Evolutionary conservation across 192 early-diverging fungal species (phyloP).

Genomic region (Cetraspora pellucida): DNA sequence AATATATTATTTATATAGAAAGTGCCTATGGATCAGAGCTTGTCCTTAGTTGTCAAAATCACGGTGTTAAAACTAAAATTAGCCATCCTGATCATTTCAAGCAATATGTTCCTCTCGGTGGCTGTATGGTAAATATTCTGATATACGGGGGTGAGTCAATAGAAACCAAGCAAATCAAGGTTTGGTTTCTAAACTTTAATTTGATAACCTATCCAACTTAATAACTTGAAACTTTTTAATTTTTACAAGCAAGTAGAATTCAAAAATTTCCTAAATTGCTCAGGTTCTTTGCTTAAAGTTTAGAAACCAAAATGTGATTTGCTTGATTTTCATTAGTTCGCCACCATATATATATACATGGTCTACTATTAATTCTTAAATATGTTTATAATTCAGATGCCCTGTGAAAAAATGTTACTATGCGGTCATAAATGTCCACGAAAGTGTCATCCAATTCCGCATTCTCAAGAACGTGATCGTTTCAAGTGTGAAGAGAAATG

Average conservation of each 20-base stretch:
- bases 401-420: neutral
- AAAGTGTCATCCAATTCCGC: conserved; percentile 11
- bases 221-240: too few species aligned
- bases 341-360: neutral
- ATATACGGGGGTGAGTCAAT: too few species aligned
- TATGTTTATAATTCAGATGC: neutral
- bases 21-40: neutral
- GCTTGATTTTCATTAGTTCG: too few species aligned
- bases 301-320: too few species aligned
- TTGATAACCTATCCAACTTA: too few species aligned
- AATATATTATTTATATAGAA: neutral
- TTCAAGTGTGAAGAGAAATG: neutral
- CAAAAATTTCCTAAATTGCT: too few species aligned
- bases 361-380: neutral
- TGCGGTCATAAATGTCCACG: neutral
- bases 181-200: too few species aligned
- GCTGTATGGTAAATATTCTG: neutral
- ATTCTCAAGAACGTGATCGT: neutral
- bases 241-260: too few species aligned
- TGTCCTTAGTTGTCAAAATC: neutral
- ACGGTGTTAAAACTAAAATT: neutral
- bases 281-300: too few species aligned
- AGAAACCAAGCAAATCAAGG: too few species aligned
- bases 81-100: neutral
- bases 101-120: neutral